Base-by-base conservation (phyloP, 805 yeast species). In the Barnettozyma salicaria region DNA sequence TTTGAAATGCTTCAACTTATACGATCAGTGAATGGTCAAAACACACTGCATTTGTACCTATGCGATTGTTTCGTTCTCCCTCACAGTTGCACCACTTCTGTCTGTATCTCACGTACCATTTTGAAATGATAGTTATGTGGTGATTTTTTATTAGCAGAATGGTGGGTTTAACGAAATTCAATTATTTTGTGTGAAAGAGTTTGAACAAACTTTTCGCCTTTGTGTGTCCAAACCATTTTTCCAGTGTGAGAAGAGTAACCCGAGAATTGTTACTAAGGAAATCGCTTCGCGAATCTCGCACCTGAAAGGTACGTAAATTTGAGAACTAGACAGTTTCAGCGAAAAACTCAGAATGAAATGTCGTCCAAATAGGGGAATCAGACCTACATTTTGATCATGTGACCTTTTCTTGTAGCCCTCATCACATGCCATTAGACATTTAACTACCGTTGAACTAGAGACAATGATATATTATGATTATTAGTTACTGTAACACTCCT, bases 21-120 rank as follows among this genome's bases (percentile, higher is more conserved):
- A n/a, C n/a, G n/a, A n/a, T n/a, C n/a, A n/a, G 25, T 13, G 14
- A 13, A 19, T 20, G n/a, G n/a, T 18, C 10, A 28, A 8, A 30
- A 5, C 7, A 21, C 19, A 19, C 31, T 19, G 12, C 16, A 6
- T 27, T 6, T 27, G n/a, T n/a, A n/a, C n/a, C 14, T 23, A 24
- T 11, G n/a, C 13, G 3, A 9, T 8, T 13, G 27, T 19, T 19
- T 17, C 6, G 7, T 24, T 10, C 22, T 25, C 29, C 25, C 22
- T 10, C 14, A 24, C 25, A 21, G 8, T 19, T n/a, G 7, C 16
- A 11, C 7, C 13, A 13, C 4, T 13, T 25, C 26, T 11, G 8
- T 23, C 26, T 13, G n/a, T 17, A 31, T 22, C 17, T 23, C 34
- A 65, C 74, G 56, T 68, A 68, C 74, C 74, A 68, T 68, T 63